Percentiles rank a stretch among this genome's conserved stretches.
Evolutionary conservation across 805 yeast species (phyloP).

Genomic region (Isabelozyma pseudorhagii): DNA sequence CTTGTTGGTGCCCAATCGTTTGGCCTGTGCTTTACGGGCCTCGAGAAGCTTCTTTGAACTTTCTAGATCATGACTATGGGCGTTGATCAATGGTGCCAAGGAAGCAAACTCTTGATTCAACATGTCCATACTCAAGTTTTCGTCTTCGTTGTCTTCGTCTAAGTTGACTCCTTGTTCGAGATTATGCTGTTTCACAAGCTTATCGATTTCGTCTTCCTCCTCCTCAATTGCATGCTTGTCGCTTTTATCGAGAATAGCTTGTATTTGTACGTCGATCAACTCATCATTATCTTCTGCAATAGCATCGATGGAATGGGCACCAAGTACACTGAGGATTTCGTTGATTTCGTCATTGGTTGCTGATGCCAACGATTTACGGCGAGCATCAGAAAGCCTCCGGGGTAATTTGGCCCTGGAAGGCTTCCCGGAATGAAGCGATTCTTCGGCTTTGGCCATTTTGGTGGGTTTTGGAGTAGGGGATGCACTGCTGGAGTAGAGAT

Average conservation of each 20-base stretch:
- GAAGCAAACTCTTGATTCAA: constrained; percentile 41
- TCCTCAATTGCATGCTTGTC: constrained; percentile 15
- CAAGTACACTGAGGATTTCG: constrained; percentile 35
- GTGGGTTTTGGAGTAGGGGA: constrained; percentile 14
- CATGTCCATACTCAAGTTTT: constrained; percentile 21
- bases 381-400: constrained; percentile 33
- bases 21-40: constrained; percentile 17
- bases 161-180: constrained; percentile 28
- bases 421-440: constrained; percentile 1
- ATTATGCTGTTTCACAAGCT: constrained; percentile 33
- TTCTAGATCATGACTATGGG: constrained; percentile 26
- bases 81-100: constrained; percentile 37
- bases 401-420: constrained; percentile 13
- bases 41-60: constrained; percentile 18
- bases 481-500: constrained; percentile 34
- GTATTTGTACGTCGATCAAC: constrained; percentile 28
- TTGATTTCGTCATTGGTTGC: constrained; percentile 38
- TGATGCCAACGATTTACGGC: constrained; percentile 36
- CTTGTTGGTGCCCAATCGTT: constrained; percentile 10
- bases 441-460: constrained; percentile 5
- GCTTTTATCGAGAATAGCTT: constrained; percentile 25
- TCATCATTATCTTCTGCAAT: constrained; percentile 26
- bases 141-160: constrained; percentile 13
- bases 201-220: constrained; percentile 38
- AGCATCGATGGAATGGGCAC: constrained; percentile 27